These are phyloP conservation scores for Fragilaria radians DNA, from an alignment of 108 stramenopile species.

Conservation along the genomic window DNA sequence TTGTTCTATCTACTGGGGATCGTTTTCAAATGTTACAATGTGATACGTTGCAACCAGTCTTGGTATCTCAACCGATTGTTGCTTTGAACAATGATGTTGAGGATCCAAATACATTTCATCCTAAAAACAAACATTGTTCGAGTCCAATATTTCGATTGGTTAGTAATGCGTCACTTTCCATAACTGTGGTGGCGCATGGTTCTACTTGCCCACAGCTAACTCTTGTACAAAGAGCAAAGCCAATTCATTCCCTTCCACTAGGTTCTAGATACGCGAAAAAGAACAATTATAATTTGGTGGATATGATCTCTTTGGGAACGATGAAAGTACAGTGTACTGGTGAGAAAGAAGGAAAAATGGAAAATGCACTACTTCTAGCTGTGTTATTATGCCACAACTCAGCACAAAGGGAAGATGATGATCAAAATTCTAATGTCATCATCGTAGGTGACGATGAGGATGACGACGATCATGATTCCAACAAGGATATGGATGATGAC, in stretches of 20 bases:
- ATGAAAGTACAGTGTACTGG: conserved; percentile 42
- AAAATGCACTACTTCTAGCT: conserved; percentile 64
- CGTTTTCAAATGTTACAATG: conserved; percentile 69
- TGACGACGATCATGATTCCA: conserved; percentile 18
- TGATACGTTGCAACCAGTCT: conserved; percentile 56
- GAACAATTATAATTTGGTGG: conserved; percentile 46
- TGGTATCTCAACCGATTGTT: conserved; percentile 62
- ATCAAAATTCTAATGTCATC: no score
- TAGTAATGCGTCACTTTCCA: conserved; percentile 57
- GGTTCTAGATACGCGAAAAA: conserved; percentile 7
- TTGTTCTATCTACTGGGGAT: conserved; percentile 63
- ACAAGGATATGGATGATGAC: conserved; percentile 15
- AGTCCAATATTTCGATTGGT: conserved; percentile 49
- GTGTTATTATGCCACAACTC: conserved; percentile 48
- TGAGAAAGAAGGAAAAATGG: conserved; percentile 56
- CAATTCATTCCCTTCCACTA: conserved; percentile 35
- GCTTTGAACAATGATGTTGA: conserved; percentile 14
- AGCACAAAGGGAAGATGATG: conserved; percentile 19
- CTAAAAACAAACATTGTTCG: no score
- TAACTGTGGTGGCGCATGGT: conserved; percentile 55
- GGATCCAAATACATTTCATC: no score
- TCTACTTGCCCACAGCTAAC: conserved; percentile 30
- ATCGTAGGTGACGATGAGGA: conserved; percentile 37
- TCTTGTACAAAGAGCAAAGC: conserved; percentile 49
- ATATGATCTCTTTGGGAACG: conserved; percentile 63